Evolutionary conservation across 495 filamentous ascomycete species (phyloP), one percentile per base, ranked within the genome.

Genomic region (Podospora australis): DNA sequence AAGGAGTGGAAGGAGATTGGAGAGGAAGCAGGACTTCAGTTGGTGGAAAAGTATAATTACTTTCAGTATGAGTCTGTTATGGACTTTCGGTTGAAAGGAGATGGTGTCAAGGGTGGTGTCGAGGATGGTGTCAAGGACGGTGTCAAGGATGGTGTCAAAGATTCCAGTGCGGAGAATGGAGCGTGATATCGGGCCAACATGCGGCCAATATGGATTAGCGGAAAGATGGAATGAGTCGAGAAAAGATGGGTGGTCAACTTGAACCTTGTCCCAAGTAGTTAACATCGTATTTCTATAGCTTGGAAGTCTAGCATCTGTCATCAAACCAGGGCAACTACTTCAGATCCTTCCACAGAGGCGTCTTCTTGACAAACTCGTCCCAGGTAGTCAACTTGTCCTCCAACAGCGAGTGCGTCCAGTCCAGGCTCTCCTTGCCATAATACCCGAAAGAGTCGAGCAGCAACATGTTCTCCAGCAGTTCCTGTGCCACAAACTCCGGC

Each of bases 381-480:
- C 66, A 73, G 2, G 62, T 71, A 0, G 68, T 71, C 43, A 63
- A 48, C 53, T 63, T 58, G 38, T 72, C 67, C 42, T 54, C 52
- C 24, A 69, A 39, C 30, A 70, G 59, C 45, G 45, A 42, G 26
- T 58, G 59, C 26, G 58, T 65, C 50, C 63, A 64, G 6, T 64
- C 62, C 14, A 74, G 53, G 32, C 36, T 35, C 26, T 41, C 70
- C n/a, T 70, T 70, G 10, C 66, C 70, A 56, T 70, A 81, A 48
- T 80, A 80, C 3, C 75, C 76, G 45, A 64, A 72, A 10, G 73
- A 65, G 20, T 69, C 56, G 38, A 78, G 53, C 38, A 79, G 58
- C 11, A 67, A 59, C 63, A 74, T 69, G 45, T 78, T 82, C 65
- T 82, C 72, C 48, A 73, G 62, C 49, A 81, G 21, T 58, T 80